These are phyloP conservation scores for Skeletonema tropicum DNA, from an alignment of 108 stramenopile species.

Conservation along the genomic window DNA sequence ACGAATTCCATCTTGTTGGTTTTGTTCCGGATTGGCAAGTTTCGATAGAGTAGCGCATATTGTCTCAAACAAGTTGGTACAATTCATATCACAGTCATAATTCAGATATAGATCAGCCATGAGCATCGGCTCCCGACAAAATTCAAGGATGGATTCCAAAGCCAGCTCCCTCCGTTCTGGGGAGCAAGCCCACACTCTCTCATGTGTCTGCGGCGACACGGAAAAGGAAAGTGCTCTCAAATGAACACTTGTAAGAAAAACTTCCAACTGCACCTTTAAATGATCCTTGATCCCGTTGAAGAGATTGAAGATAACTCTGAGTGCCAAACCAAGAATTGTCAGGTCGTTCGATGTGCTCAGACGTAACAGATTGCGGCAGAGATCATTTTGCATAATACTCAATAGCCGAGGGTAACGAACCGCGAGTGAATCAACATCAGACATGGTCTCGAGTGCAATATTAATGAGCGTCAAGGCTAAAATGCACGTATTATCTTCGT, in stretches of 20 bases:
- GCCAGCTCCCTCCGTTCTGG: slow-evolving; percentile 93
- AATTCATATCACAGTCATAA: slow-evolving; percentile 97
- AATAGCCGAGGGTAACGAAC: slow-evolving; percentile 40
- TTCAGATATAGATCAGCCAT: slow-evolving; percentile 96
- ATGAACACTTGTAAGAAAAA: slow-evolving; percentile 94
- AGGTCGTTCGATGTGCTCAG: slow-evolving; percentile 88
- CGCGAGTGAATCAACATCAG: slow-evolving; percentile 56
- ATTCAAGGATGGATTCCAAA: slow-evolving; percentile 92
- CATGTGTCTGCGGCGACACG: slow-evolving; percentile 16
- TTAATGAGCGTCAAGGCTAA: slow-evolving; percentile 89
- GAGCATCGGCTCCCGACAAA: slow-evolving; percentile 90
- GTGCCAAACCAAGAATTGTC: slow-evolving; percentile 79
- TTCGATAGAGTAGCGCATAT: slow-evolving; percentile 74
- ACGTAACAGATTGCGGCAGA: slow-evolving; percentile 91
- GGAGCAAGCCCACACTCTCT: slow-evolving; percentile 45
- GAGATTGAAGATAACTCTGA: slow-evolving; percentile 96
- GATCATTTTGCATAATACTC: slow-evolving; percentile 81
- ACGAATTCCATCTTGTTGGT: background rate
- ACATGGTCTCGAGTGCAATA: slow-evolving; percentile 92
- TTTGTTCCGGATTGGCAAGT: slow-evolving; percentile 49
- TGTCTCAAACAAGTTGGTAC: slow-evolving; percentile 94
- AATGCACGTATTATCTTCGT: slow-evolving; percentile 69
- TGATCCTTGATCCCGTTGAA: slow-evolving; percentile 95
- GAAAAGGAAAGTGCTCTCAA: slow-evolving; percentile 68
- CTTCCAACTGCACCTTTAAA: slow-evolving; percentile 96